Evolutionary conservation across 2,329 filamentous ascomycete genomes (phyloP).

Genomic region (Aspergillus floridensis): DNA sequence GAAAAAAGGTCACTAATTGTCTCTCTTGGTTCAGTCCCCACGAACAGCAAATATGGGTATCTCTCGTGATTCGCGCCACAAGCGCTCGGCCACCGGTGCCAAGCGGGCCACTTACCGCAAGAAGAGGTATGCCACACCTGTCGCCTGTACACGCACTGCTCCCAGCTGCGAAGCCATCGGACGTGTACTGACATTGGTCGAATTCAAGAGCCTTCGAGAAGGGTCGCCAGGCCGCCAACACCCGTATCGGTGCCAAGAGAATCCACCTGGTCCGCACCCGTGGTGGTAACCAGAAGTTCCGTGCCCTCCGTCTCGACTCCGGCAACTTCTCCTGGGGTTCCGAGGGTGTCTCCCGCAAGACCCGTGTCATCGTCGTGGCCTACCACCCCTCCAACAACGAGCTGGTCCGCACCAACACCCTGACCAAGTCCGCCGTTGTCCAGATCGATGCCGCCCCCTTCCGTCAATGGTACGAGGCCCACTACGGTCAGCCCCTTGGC

Average conservation of each 20-base stretch:
- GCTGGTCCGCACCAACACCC: constrained; percentile 99
- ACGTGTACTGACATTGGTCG: constrained; percentile 55
- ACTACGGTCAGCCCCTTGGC: constrained; percentile 91
- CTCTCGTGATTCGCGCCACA: constrained; percentile 99
- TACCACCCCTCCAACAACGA: constrained; percentile 99
- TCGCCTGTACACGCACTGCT: constrained; percentile 36
- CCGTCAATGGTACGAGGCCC: constrained; percentile 99
- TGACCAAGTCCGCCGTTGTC: constrained; percentile 97
- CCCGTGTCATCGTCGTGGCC: constrained; percentile 95
- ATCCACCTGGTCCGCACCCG: constrained; percentile 96
- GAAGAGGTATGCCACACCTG: constrained; percentile 51
- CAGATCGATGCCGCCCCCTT: constrained; percentile 98
- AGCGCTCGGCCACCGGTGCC: constrained; percentile 98
- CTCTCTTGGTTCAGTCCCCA: constrained; percentile 36
- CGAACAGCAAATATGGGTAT: constrained; percentile 94
- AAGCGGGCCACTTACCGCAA: constrained; percentile 89
- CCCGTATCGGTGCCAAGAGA: constrained; percentile 96
- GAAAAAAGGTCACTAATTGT: constrained; percentile 5
- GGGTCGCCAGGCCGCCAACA: constrained; percentile 98
- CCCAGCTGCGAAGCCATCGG: not conserved
- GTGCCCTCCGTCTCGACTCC: constrained; percentile 94
- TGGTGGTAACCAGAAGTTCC: constrained; percentile 99
- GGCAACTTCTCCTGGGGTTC: constrained; percentile 99
- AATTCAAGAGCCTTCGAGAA: constrained; percentile 93
- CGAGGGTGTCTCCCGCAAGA: constrained; percentile 97